Conservation (phyloP, 352 stramenopile species). For the Phytophthora ohioensis region DNA sequence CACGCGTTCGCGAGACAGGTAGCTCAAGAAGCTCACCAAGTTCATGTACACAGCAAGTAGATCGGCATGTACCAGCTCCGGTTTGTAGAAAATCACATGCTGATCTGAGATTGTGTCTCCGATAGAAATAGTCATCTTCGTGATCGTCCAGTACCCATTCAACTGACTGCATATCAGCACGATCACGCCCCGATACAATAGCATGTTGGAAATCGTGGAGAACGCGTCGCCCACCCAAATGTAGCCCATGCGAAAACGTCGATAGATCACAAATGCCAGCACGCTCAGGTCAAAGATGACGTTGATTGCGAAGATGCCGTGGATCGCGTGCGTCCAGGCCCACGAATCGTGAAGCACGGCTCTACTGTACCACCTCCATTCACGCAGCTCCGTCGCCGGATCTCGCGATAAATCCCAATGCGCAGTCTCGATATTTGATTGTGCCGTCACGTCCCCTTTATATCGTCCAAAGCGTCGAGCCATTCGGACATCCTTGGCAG, state of each 20-base stretch:
- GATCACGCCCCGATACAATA: constrained; percentile 44
- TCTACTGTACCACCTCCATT: constrained; percentile 42
- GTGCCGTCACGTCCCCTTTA: constrained; percentile 37
- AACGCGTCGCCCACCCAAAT: constrained; percentile 59
- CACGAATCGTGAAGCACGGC: constrained; percentile 52
- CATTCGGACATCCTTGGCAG: constrained; percentile 36
- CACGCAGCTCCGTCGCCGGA: constrained; percentile 28
- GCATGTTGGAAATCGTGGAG: constrained; percentile 40
- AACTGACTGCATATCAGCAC: constrained; percentile 44
- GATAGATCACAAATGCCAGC: constrained; percentile 43
- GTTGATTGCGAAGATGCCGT: constrained; percentile 40
- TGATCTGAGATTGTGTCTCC: constrained; percentile 29
- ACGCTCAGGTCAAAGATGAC: constrained; percentile 40
- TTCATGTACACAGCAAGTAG: constrained; percentile 49
- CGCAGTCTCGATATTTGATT: constrained; percentile 50
- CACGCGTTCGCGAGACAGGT: constrained; percentile 32
- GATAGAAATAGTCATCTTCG: constrained; percentile 35
- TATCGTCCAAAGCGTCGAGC: constrained; percentile 49
- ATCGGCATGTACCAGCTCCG: constrained; percentile 39
- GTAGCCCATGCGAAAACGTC: constrained; percentile 36
- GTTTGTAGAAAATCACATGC: constrained; percentile 42
- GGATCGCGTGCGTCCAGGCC: constrained; percentile 52
- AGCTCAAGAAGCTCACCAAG: constrained; percentile 31
- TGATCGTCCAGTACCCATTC: constrained; percentile 50
- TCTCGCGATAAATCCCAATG: constrained; percentile 35